Percentiles rank a stretch among this genome's conserved stretches.
Evolutionary conservation across 1,284 basidiomycete genomes (phyloP).

Genomic region (Kalmanozyma brasiliensis): DNA sequence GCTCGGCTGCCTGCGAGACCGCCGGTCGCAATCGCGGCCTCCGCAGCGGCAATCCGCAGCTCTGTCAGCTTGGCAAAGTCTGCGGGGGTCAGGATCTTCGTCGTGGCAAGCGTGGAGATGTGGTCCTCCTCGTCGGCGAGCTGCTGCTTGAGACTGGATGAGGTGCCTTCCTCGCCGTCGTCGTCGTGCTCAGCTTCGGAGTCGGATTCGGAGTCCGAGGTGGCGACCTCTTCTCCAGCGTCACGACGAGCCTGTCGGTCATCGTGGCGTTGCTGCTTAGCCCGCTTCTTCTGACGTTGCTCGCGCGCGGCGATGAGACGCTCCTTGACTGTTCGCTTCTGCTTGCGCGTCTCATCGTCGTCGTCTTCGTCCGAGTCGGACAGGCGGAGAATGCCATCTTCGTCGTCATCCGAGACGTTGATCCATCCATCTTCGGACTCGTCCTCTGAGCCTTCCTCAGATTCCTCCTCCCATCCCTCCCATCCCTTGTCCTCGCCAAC

Average conservation of each 20-base stretch:
- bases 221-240: slow-evolving; percentile 54
- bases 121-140: slow-evolving; percentile 29
- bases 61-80: slow-evolving; percentile 95
- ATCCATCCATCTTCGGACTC: slow-evolving; percentile 78
- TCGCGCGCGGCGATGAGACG: slow-evolving; percentile 45
- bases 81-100: slow-evolving; percentile 94
- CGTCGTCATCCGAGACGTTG: slow-evolving; percentile 80
- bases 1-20: slow-evolving; percentile 52
- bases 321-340: slow-evolving; percentile 44
- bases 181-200: slow-evolving; percentile 69
- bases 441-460: slow-evolving; percentile 75
- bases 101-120: slow-evolving; percentile 73
- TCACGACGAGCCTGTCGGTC: slow-evolving; percentile 64
- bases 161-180: slow-evolving; percentile 40
- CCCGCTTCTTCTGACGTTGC: slow-evolving; percentile 52
- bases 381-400: slow-evolving; percentile 70
- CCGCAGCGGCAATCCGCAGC: slow-evolving; percentile 81
- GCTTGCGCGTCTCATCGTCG: slow-evolving; percentile 71
- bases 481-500: slow-evolving; percentile 78
- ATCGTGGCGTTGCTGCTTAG: slow-evolving; percentile 53
- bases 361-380: slow-evolving; percentile 84
- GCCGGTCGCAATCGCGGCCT: slow-evolving; percentile 72
- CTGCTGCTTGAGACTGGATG: slow-evolving; percentile 12
- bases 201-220: slow-evolving; percentile 57
- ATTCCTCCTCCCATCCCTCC: slow-evolving; percentile 90